Evolutionary conservation across 2,329 filamentous ascomycete genomes (phyloP), one percentile per base, ranked within the genome.

Genomic region (Chaetomiaceae sp.): DNA sequence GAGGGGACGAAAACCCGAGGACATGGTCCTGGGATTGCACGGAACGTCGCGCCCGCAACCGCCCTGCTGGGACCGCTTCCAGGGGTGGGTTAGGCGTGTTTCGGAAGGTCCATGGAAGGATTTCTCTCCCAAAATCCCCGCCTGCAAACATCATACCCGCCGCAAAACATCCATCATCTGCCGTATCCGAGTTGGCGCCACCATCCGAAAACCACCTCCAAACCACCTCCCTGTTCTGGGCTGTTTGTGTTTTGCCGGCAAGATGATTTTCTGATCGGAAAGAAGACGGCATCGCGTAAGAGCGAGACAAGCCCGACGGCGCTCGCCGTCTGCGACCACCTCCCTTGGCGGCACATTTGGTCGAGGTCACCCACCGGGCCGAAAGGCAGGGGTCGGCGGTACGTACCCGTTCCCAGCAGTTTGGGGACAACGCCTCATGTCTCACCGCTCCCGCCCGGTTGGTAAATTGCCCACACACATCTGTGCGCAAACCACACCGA

Each of bases 1-100:
- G 51, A 48, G 47, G 49, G 29, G 34, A 51, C 47, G 46, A 43
- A 54, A 61, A 64, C 59, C 62, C 67, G 61, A 63, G 64, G 65
- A 66, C 67, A 66, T 63, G 66, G 66, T 60, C 61, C 60, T 66
- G 66, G 64, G 64, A 65, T 65, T 52, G 45, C 54, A 56, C 48
- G 55, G 54, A 64, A 55, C 52, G 60, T 56, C 49, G 55, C 59
- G 57, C 54, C 53, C 59, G 56, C 54, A 53, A 59, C 58, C 54
- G 60, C 57, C 59, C 63, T 58, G 58, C 59, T 56, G 46, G 56
- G 46, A 47, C 50, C 47, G 52, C 57, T 57, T 61, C 57, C 53
- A 55, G 44, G 59, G 56, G 55, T 58, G 27, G 57, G 55, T 40
- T 57, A 29, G 57, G 57, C 57, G 53, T 54, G 31, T 54, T 54